Evolutionary conservation across 2,329 filamentous ascomycete genomes (phyloP).

Genomic region (Fusarium praegraminearum): DNA sequence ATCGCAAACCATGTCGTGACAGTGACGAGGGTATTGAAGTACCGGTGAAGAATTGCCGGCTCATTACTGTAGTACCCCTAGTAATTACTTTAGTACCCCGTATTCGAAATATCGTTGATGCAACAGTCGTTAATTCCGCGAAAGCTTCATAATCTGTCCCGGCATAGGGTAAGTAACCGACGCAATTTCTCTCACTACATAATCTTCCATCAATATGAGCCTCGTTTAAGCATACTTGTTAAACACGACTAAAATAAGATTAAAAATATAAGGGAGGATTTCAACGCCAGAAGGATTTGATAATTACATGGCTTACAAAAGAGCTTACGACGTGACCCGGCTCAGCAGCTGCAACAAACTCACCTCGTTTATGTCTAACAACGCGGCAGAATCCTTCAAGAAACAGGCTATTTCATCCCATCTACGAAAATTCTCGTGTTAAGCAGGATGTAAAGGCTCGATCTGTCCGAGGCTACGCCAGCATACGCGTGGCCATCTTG

Average conservation of each 20-base stretch:
- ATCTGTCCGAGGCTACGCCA: conserved; percentile 35
- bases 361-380: conserved; percentile 1
- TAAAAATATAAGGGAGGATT: too few relatives aligned
- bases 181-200: not conserved
- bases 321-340: not conserved
- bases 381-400: conserved; percentile 2
- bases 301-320: not conserved
- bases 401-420: conserved; percentile 14
- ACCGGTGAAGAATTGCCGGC: not conserved
- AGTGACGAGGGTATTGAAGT: not conserved
- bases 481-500: conserved; percentile 41
- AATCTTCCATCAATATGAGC: not conserved
- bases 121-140: not conserved
- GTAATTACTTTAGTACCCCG: too few relatives aligned
- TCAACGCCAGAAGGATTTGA: too few relatives aligned
- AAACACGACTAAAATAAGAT: not conserved
- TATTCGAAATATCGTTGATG: too few relatives aligned
- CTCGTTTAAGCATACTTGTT: not conserved
- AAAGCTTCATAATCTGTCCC: not conserved
- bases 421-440: conserved; percentile 21
- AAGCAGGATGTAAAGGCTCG: not conserved
- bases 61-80: not conserved
- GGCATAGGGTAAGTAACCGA: not conserved
- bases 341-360: not conserved
- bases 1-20: not conserved